phyloP scores from a whole-genome alignment of 306 rosid species.

The Fragaria iinumae region DNA sequence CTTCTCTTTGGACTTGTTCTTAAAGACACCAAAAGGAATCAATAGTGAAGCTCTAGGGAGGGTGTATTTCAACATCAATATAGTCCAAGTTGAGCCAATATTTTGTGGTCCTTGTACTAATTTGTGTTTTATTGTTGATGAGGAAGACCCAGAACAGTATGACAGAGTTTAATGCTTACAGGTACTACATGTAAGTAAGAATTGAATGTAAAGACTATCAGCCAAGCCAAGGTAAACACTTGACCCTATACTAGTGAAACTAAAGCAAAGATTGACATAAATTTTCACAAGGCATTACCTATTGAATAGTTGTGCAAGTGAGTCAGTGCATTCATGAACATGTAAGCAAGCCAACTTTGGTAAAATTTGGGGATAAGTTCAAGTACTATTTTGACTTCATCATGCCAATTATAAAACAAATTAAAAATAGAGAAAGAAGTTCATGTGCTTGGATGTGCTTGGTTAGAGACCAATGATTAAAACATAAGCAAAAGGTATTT shows the following conservation, averaged over 20 bases:
- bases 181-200: neutral
- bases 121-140: neutral
- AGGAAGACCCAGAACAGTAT: neutral
- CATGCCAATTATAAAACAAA: neutral
- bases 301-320: neutral
- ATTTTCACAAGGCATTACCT: neutral
- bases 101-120: neutral
- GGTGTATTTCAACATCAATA: neutral
- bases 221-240: neutral
- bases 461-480: slow-evolving; percentile 3
- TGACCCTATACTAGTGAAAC: neutral
- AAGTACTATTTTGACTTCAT: slow-evolving; percentile 2
- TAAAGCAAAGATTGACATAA: neutral
- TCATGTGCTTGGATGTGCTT: neutral
- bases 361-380: slow-evolving; percentile 5
- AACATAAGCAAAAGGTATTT: neutral
- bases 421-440: neutral
- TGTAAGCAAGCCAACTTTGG: neutral
- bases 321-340: slow-evolving; percentile 11
- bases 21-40: neutral
- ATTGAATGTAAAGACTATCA: neutral
- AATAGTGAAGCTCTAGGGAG: neutral
- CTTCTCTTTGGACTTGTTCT: neutral
- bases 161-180: neutral
- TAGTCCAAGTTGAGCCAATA: neutral